Evolutionary conservation across 2,329 filamentous ascomycete species (phyloP).

Genomic region (Arachnomyces sp.): DNA sequence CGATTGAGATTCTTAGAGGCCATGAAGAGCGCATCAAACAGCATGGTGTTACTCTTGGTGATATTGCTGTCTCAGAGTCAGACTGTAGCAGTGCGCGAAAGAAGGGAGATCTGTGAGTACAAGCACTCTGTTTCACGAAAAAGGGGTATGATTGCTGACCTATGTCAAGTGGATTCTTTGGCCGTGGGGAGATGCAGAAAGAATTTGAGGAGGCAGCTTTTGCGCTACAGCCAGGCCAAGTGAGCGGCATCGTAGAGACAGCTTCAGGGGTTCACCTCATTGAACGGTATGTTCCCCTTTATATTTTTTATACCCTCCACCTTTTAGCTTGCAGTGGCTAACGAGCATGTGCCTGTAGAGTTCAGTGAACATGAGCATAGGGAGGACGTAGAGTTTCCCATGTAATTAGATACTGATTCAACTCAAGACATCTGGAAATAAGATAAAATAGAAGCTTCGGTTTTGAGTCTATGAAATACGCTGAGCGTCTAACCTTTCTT

Average conservation of each 20-base stretch:
- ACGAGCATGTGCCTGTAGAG: constrained; percentile 12
- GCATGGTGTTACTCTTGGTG: constrained; percentile 63
- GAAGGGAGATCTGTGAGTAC: constrained; percentile 70
- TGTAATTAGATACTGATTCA: too few relatives aligned
- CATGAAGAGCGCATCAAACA: constrained; percentile 70
- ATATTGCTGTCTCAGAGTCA: constrained; percentile 80
- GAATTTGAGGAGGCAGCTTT: constrained; percentile 97
- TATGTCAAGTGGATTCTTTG: constrained; percentile 69
- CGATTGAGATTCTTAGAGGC: constrained; percentile 64
- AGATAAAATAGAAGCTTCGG: too few relatives aligned
- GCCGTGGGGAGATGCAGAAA: constrained; percentile 92
- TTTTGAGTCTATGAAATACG: too few relatives aligned
- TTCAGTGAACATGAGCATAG: constrained; percentile 4
- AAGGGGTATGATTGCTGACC: background rate
- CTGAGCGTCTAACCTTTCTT: too few relatives aligned
- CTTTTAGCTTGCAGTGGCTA: constrained; percentile 2
- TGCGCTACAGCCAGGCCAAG: constrained; percentile 74
- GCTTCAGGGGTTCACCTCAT: constrained; percentile 94
- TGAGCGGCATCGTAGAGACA: constrained; percentile 83
- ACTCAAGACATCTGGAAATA: too few relatives aligned
- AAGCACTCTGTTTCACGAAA: background rate
- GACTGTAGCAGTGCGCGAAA: constrained; percentile 96
- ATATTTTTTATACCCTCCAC: background rate
- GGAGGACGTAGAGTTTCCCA: background rate
- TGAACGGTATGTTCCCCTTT: constrained; percentile 60